Evolutionary conservation across 306 rosid species (phyloP).

Genomic region (Sicyos baderoa): DNA sequence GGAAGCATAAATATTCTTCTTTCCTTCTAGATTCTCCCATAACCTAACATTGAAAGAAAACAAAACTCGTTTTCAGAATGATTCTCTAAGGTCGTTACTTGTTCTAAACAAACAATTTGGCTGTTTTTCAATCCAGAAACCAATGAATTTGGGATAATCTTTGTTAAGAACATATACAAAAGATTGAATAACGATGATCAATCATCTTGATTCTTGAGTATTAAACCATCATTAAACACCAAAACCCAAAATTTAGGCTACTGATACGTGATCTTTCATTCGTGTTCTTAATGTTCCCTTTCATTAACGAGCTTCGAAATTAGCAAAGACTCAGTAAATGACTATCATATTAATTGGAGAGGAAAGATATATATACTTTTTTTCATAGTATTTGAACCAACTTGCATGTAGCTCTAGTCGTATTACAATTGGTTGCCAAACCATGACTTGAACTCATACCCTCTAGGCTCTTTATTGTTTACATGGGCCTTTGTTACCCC

Average conservation of each 20-base stretch:
- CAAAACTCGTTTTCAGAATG: neutral
- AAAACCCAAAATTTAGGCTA: neutral
- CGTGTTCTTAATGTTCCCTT: neutral
- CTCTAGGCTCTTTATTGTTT: neutral
- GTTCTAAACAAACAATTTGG: neutral
- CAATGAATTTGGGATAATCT: neutral
- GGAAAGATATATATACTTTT: neutral
- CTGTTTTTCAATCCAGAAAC: neutral
- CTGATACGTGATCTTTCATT: neutral
- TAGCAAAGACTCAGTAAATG: neutral
- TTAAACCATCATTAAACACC: neutral
- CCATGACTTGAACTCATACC: neutral
- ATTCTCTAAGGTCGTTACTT: neutral
- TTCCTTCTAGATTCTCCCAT: slow-evolving; percentile 72
- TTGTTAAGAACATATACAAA: neutral
- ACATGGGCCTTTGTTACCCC: neutral
- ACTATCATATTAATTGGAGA: neutral
- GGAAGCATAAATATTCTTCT: slow-evolving; percentile 72
- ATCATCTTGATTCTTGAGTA: neutral
- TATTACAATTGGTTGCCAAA: neutral
- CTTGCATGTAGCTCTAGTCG: neutral
- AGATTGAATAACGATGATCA: neutral
- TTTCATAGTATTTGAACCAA: neutral
- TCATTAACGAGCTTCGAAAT: neutral
- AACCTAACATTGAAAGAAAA: slow-evolving; percentile 36